A percentile compares a stretch with the other conserved stretches of the same genome.
Evolutionary conservation across 2,329 filamentous ascomycete genomes (phyloP).

Genomic region (Coleophoma crateriformis): DNA sequence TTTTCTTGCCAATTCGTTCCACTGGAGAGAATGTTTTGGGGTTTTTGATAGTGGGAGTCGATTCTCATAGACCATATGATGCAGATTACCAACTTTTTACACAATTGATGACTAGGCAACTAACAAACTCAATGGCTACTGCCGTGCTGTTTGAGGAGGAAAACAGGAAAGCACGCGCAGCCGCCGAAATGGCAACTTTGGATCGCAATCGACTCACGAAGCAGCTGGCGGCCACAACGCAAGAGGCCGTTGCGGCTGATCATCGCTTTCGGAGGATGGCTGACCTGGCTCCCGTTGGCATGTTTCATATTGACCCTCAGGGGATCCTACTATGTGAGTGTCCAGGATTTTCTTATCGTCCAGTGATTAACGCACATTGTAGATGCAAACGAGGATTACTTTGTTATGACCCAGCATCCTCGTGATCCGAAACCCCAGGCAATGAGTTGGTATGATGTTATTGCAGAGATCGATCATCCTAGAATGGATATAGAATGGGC

Average conservation of each 20-base stretch:
- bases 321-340: conserved; percentile 68
- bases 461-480: conserved; percentile 11
- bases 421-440: conserved; percentile 29
- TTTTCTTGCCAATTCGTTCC: conserved; percentile 64
- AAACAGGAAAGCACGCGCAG: conserved; percentile 46
- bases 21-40: conserved; percentile 62
- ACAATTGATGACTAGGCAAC: conserved; percentile 44
- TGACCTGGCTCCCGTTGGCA: conserved; percentile 68
- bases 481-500: conserved; percentile 14
- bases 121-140: conserved; percentile 63
- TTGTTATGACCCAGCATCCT: conserved; percentile 41
- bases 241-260: conserved; percentile 47
- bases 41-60: conserved; percentile 63
- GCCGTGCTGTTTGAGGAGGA: conserved; percentile 69
- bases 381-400: conserved; percentile 44
- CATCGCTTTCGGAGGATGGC: conserved; percentile 65
- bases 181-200: conserved; percentile 59
- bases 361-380: not conserved
- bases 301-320: conserved; percentile 62
- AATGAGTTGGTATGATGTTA: conserved; percentile 14
- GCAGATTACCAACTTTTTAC: conserved; percentile 68
- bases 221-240: conserved; percentile 52
- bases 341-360: conserved; percentile 48
- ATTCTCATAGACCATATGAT: conserved; percentile 65
- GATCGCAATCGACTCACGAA: conserved; percentile 63